phyloP scores from a whole-genome alignment of 257 asterid species.

The Solanum medicagineum region DNA sequence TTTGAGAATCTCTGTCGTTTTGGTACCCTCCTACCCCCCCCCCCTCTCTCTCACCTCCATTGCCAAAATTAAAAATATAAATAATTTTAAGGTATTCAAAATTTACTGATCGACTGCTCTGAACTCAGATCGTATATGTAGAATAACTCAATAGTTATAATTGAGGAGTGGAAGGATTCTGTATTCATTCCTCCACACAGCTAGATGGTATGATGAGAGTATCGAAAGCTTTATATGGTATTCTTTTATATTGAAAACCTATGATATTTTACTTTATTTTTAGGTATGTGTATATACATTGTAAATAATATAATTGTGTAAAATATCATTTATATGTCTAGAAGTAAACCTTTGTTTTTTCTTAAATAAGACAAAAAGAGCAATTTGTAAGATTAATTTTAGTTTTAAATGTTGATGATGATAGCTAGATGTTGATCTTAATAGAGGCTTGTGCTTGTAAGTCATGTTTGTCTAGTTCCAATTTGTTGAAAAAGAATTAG shows the following conservation, averaged over 20 bases:
- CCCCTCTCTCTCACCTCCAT: neutral
- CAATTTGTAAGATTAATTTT: neutral
- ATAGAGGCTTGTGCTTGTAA: neutral
- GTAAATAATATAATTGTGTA: neutral
- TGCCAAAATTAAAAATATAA: neutral
- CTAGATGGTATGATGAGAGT: neutral
- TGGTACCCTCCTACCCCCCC: neutral
- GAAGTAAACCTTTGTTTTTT: neutral
- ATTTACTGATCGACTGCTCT: neutral
- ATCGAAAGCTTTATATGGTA: neutral
- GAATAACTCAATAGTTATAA: neutral
- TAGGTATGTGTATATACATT: no score
- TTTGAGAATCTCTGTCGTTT: slow-evolving; percentile 32
- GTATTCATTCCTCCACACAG: neutral
- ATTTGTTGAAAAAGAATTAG: neutral
- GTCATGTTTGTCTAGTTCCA: neutral
- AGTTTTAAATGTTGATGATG: neutral
- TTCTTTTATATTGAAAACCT: neutral
- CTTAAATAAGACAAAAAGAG: neutral
- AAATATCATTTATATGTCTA: neutral
- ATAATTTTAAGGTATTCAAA: neutral
- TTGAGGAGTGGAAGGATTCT: neutral
- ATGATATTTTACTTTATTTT: no score
- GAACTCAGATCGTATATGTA: neutral
- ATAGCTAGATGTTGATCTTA: neutral